Conservation (phyloP, 2,329 filamentous ascomycete genomes). For the Aureobasidium sp. region DNA sequence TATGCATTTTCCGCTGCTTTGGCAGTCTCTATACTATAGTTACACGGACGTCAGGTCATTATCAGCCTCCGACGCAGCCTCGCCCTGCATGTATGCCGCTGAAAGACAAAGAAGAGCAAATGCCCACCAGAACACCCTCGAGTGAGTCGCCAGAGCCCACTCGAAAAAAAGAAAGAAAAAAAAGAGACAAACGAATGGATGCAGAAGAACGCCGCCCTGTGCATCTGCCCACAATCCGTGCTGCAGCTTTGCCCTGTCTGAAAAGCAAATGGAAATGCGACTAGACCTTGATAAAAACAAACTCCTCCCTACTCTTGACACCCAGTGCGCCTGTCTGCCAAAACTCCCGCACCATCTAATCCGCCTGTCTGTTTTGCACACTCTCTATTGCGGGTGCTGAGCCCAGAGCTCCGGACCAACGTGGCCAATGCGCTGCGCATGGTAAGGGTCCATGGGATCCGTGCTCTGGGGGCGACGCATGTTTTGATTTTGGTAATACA, state of each 20-base stretch:
- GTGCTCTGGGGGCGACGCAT: slow-evolving; percentile 65
- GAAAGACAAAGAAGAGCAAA: slow-evolving; percentile 1
- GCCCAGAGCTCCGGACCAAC: slow-evolving; percentile 49
- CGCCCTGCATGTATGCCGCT: slow-evolving; percentile 4
- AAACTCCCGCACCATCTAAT: not conserved
- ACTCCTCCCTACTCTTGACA: not conserved
- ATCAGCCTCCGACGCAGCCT: slow-evolving; percentile 7
- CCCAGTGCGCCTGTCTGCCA: not conserved
- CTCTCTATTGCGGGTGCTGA: slow-evolving; percentile 30
- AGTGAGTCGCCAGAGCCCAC: not conserved
- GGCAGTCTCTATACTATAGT: slow-evolving; percentile 12
- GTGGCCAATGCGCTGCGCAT: slow-evolving; percentile 49
- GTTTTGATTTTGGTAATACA: slow-evolving; percentile 60
- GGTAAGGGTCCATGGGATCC: slow-evolving; percentile 51
- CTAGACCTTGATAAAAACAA: not conserved
- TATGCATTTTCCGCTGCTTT: not conserved
- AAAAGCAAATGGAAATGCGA: slow-evolving; percentile 1
- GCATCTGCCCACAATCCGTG: not conserved
- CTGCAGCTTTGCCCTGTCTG: not conserved
- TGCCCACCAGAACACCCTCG: not conserved
- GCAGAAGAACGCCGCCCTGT: not conserved
- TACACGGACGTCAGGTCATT: slow-evolving; percentile 13
- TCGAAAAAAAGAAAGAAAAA: too few relatives aligned
- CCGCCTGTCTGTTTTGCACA: not conserved
- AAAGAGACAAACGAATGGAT: slow-evolving; percentile 3